Conservation (phyloP, 2,329 filamentous ascomycete genomes). For the Colletotrichum sublineola region DNA sequence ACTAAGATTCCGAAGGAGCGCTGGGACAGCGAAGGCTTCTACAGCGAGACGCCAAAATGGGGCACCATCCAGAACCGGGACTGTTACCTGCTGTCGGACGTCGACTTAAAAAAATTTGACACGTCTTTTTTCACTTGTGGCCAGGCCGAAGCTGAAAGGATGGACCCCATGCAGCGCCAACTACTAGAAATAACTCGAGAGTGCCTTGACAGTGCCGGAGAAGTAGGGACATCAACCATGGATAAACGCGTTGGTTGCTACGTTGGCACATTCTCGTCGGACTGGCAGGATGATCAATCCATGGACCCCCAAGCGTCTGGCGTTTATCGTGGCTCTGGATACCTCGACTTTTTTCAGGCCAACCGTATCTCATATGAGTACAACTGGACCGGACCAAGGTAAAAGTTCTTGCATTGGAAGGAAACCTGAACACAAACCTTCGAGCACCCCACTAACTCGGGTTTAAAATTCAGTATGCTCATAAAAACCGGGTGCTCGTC, state of each 20-base stretch:
- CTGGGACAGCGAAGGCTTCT: not conserved
- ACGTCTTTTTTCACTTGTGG: conserved; percentile 50
- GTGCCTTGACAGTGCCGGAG: conserved; percentile 49
- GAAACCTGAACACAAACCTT: no score
- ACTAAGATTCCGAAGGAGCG: not conserved
- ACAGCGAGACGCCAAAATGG: not conserved
- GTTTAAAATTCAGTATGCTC: not conserved
- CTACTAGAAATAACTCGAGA: conserved; percentile 49
- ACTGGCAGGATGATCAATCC: conserved; percentile 36
- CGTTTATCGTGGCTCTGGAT: not conserved
- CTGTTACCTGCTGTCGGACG: conserved; percentile 13
- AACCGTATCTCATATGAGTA: not conserved
- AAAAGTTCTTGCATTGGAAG: no score
- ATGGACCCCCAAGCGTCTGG: not conserved
- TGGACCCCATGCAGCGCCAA: conserved; percentile 50
- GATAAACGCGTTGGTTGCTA: not conserved
- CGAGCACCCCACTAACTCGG: no score
- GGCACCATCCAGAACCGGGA: not conserved
- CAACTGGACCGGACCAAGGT: not conserved
- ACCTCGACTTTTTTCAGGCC: not conserved
- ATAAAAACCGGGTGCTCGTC: not conserved
- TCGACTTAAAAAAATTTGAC: conserved; percentile 48
- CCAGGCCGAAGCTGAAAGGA: conserved; percentile 46
- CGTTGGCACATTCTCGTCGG: not conserved
- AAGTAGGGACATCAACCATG: conserved; percentile 38